Evolutionary conservation across 768 basidiomycete species (phyloP).

Genomic region (Omphalotus guepiniiformis): DNA sequence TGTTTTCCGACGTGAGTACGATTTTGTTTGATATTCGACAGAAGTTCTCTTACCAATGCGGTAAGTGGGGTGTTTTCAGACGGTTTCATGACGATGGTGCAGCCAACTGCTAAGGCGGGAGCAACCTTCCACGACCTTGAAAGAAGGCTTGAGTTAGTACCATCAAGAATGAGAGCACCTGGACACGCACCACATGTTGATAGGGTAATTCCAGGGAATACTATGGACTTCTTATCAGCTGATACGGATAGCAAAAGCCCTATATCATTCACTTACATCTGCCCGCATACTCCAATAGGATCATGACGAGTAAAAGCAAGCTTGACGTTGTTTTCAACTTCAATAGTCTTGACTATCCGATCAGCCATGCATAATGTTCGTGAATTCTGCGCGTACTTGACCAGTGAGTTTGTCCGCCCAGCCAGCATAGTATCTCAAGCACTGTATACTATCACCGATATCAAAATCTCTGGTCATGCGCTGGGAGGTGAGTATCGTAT

Average conservation of each 20-base stretch:
- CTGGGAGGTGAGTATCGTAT: background rate
- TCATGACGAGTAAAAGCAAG: conserved; percentile 84
- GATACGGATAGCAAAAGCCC: background rate
- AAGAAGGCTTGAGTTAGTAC: background rate
- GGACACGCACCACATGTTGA: conserved; percentile 67
- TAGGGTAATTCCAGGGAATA: conserved; percentile 93
- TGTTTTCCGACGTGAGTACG: conserved; percentile 8
- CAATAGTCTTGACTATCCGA: conserved; percentile 51
- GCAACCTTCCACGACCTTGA: conserved; percentile 87
- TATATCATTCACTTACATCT: too few relatives aligned
- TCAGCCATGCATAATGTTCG: conserved; percentile 1
- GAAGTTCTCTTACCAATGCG: conserved; percentile 65
- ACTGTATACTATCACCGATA: conserved; percentile 73
- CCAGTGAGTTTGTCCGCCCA: conserved; percentile 95
- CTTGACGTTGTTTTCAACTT: conserved; percentile 76
- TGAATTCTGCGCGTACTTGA: conserved; percentile 47
- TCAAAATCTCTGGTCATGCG: conserved; percentile 60
- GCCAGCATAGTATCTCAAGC: conserved; percentile 89
- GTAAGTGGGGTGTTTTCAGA: conserved; percentile 85
- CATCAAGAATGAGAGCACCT: conserved; percentile 1
- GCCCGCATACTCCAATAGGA: conserved; percentile 92
- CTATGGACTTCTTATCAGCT: background rate
- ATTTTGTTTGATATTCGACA: conserved; percentile 3
- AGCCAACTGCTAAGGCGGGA: conserved; percentile 87
- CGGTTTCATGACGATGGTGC: conserved; percentile 94